Evolutionary conservation across 306 rosid genomes (phyloP).

Genomic region (Albizia julibrissin): DNA sequence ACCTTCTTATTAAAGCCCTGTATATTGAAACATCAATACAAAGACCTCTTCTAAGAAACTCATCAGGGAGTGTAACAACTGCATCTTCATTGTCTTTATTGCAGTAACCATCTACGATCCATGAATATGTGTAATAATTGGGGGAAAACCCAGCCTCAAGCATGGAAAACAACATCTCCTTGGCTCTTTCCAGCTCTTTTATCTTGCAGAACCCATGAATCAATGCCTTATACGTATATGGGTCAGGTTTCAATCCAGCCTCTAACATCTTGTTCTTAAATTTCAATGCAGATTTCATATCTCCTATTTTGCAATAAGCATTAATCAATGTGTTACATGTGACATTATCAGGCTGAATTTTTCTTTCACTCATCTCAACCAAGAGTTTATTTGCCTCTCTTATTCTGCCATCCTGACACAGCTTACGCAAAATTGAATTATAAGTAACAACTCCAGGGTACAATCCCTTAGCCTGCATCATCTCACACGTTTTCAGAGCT

Average conservation of each 20-base stretch:
- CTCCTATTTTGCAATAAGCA: conserved; percentile 86
- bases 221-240: conserved; percentile 75
- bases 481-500: conserved; percentile 60
- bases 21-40: conserved; percentile 66
- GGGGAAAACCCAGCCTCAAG: conserved; percentile 69
- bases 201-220: conserved; percentile 78
- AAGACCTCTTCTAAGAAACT: conserved; percentile 59
- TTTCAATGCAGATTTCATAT: conserved; percentile 72
- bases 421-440: conserved; percentile 75
- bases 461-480: conserved; percentile 74
- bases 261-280: conserved; percentile 79
- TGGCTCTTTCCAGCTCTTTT: conserved; percentile 60
- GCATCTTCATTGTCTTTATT: conserved; percentile 58
- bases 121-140: conserved; percentile 65
- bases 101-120: conserved; percentile 79
- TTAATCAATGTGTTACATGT: conserved; percentile 90
- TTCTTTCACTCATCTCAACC: conserved; percentile 77
- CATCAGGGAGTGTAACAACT: conserved; percentile 59
- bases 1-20: conserved; percentile 80
- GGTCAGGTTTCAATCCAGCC: conserved; percentile 72
- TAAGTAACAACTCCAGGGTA: conserved; percentile 78
- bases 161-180: conserved; percentile 65
- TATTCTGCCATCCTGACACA: conserved; percentile 80
- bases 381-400: conserved; percentile 80
- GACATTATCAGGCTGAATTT: conserved; percentile 73